A percentile compares a stretch with the other conserved stretches of the same genome.
Evolutionary conservation across 2,329 filamentous ascomycete species (phyloP).

Genomic region (Pseudocercospora eumusae): DNA sequence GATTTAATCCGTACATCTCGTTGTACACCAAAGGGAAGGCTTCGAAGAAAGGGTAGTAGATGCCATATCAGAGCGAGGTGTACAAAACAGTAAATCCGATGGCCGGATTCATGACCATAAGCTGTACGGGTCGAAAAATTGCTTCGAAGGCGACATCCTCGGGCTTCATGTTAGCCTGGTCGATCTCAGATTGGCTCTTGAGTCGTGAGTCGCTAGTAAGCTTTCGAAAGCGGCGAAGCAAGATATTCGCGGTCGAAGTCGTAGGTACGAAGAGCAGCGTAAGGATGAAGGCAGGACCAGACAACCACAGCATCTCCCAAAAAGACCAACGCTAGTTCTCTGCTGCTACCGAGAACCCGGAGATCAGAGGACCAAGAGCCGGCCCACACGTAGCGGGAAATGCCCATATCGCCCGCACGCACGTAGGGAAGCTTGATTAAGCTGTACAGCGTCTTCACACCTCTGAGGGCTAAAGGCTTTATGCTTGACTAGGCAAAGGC

Average conservation of each 20-base stretch:
- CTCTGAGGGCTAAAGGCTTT: too few relatives aligned
- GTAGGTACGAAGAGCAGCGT: slow-evolving; percentile 63
- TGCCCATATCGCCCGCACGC: slow-evolving; percentile 47
- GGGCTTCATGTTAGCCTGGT: slow-evolving; percentile 57
- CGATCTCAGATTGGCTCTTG: slow-evolving; percentile 65
- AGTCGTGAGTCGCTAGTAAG: slow-evolving; percentile 59
- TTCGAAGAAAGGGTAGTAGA: slow-evolving; percentile 42
- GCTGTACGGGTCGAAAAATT: slow-evolving; percentile 48
- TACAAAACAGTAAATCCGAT: slow-evolving; percentile 40
- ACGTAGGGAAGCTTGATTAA: slow-evolving; percentile 49
- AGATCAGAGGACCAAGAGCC: slow-evolving; percentile 62
- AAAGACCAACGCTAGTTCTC: slow-evolving; percentile 65
- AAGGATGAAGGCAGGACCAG: slow-evolving; percentile 59
- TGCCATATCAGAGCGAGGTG: slow-evolving; percentile 39
- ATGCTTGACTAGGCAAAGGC: too few relatives aligned
- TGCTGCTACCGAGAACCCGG: slow-evolving; percentile 60
- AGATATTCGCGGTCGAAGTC: slow-evolving; percentile 61
- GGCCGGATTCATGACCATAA: slow-evolving; percentile 40
- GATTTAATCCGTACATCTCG: slow-evolving; percentile 44
- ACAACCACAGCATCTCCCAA: slow-evolving; percentile 65
- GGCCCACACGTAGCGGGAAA: slow-evolving; percentile 49
- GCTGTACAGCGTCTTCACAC: too few relatives aligned
- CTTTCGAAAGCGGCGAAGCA: slow-evolving; percentile 63
- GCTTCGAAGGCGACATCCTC: slow-evolving; percentile 55
- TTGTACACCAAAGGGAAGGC: slow-evolving; percentile 47